Percentiles rank a stretch among this genome's conserved stretches.
These are phyloP conservation scores for Podila epigama DNA, from an alignment of 192 early-diverging fungal species.

Conservation along the genomic window DNA sequence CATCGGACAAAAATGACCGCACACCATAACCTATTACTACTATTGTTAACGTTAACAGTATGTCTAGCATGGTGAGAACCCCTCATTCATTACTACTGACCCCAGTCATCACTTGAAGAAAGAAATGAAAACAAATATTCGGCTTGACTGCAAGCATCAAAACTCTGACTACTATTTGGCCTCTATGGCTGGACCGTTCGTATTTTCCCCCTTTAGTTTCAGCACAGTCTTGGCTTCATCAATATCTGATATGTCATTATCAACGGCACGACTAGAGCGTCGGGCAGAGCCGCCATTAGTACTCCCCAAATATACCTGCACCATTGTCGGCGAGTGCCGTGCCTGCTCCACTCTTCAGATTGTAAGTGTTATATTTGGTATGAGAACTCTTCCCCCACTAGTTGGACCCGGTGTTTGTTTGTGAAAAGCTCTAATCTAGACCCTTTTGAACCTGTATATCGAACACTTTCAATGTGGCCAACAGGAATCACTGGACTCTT, in stretches of 20 bases:
- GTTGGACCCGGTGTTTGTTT: background rate
- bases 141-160: too few relatives aligned
- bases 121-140: too few relatives aligned
- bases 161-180: too few relatives aligned
- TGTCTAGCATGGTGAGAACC: background rate
- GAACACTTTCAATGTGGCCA: too few relatives aligned
- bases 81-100: too few relatives aligned
- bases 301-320: constrained; percentile 17
- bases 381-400: background rate
- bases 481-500: constrained; percentile 23
- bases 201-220: background rate
- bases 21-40: background rate
- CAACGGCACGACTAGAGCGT: background rate
- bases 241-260: background rate
- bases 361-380: constrained; percentile 7
- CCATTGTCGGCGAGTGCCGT: constrained; percentile 22
- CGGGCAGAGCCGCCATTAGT: background rate
- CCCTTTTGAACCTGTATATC: too few relatives aligned
- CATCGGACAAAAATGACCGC: background rate
- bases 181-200: background rate
- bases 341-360: constrained; percentile 25
- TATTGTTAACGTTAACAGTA: background rate
- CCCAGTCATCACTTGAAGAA: too few relatives aligned
- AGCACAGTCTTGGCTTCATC: background rate
- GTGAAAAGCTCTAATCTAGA: too few relatives aligned